These are phyloP conservation scores for Opeltia flavorubescens DNA, from an alignment of 495 filamentous ascomycete genomes.

Conservation along the genomic window DNA sequence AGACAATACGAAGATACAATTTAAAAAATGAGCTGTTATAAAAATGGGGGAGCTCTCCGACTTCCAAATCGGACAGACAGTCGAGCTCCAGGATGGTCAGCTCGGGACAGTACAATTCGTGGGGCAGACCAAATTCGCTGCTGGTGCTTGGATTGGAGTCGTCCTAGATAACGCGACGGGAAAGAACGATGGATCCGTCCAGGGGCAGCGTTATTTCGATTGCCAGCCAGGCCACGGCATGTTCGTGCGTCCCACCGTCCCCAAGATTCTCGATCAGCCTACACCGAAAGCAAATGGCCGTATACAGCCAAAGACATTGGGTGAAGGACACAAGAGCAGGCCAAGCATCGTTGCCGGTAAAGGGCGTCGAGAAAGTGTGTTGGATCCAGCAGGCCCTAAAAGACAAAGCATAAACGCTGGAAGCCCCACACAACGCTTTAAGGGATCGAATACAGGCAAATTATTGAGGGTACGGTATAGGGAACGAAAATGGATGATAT, in stretches of 20 bases:
- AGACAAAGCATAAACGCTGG: constrained; percentile 53
- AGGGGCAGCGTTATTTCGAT: constrained; percentile 82
- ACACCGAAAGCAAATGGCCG: constrained; percentile 27
- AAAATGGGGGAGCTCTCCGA: constrained; percentile 20
- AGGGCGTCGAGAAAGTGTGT: constrained; percentile 22
- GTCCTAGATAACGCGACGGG: constrained; percentile 73
- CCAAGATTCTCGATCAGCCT: constrained; percentile 45
- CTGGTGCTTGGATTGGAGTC: constrained; percentile 79
- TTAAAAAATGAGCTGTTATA: no score
- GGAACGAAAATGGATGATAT: constrained; percentile 34
- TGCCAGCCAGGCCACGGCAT: constrained; percentile 71
- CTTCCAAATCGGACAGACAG: constrained; percentile 38
- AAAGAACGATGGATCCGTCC: constrained; percentile 89
- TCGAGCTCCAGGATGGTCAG: constrained; percentile 64
- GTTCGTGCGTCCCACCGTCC: constrained; percentile 62
- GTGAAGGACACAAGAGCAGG: constrained; percentile 14
- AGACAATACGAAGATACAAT: no score
- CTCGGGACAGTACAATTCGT: constrained; percentile 65
- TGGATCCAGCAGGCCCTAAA: constrained; percentile 39
- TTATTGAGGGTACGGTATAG: constrained; percentile 32
- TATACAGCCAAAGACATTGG: constrained; percentile 13
- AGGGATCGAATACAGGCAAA: constrained; percentile 24
- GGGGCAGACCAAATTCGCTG: constrained; percentile 63
- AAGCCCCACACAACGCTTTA: constrained; percentile 49
- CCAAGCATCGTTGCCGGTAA: constrained; percentile 20